Base-by-base conservation (phyloP, 1,284 basidiomycete genomes). In the Sanghuangporus weigelae region DNA sequence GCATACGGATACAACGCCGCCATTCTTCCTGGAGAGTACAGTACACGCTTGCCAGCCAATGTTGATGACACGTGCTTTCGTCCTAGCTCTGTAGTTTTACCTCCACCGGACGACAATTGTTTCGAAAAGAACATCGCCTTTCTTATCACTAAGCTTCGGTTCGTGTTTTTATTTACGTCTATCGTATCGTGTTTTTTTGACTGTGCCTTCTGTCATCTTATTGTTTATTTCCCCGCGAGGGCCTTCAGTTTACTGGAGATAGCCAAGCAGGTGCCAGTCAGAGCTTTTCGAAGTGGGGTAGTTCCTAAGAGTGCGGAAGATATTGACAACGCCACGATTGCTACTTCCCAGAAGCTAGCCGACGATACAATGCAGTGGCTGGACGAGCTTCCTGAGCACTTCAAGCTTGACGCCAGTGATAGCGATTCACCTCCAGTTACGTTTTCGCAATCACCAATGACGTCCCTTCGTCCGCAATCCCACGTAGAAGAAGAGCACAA, bases 341-440 rank as follows among this genome's bases (percentile, higher is more conserved):
- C 38, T 36, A 38, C 48, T 38, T 26, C 63, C 14, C 57, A 59
- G 14, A 49, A 35, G 36, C 19, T 76, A 16, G 79, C 85, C 65
- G 74, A 71, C 5, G 84, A 88, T 46, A 74, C 90, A n/a, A 76
- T 76, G 36, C 71, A 74, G 10, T 91, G 84, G 80, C 74, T 84
- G 14, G 69, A 72, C 2, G 78, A 81, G 23, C 76, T 89, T 5
- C 85, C 86, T 0, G 62, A 68, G 8, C 51, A 48, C n/a, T 68
- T 66, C 44, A 65, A 68, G 55, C 61, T 68, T 7, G 51, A 61
- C 14, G 62, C 56, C 73, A 42, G 16, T 46, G 63, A 60, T 6
- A 58, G 51, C n/a, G 38, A 44, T 21, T 16, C 49, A 12, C 54
- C 59, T 42, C 31, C 26, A 16, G 19, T 39, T 19, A 8, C 59